A percentile compares a stretch with the other conserved stretches of the same genome.
phyloP scores from a whole-genome alignment of 805 yeast genomes.

The Lipomyces orientalis region DNA sequence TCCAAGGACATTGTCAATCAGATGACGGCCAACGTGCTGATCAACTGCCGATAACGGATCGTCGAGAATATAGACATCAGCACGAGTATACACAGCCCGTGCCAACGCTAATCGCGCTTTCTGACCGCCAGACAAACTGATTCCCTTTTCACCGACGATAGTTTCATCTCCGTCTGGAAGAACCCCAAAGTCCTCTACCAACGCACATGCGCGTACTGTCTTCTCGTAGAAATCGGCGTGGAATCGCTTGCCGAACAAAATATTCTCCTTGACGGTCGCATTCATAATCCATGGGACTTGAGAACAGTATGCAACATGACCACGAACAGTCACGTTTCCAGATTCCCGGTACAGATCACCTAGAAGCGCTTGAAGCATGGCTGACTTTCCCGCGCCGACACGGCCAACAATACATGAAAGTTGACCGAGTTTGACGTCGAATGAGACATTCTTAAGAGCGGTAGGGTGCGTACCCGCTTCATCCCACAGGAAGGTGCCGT shows the following conservation, averaged over 20 bases:
- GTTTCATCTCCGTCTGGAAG: slow-evolving; percentile 90
- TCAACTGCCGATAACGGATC: slow-evolving; percentile 97
- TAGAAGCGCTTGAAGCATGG: slow-evolving; percentile 74
- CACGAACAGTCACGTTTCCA: slow-evolving; percentile 75
- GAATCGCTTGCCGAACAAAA: slow-evolving; percentile 82
- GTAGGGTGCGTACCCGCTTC: slow-evolving; percentile 67
- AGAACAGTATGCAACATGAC: slow-evolving; percentile 84
- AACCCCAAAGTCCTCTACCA: slow-evolving; percentile 73
- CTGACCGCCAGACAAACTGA: slow-evolving; percentile 94
- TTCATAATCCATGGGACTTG: slow-evolving; percentile 98
- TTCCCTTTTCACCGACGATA: slow-evolving; percentile 95
- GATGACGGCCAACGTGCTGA: slow-evolving; percentile 90
- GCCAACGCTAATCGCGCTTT: slow-evolving; percentile 94
- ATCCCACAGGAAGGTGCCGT: slow-evolving; percentile 57
- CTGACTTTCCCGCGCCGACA: slow-evolving; percentile 92
- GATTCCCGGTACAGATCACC: slow-evolving; percentile 80
- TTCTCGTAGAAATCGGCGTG: slow-evolving; percentile 80
- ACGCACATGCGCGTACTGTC: slow-evolving; percentile 89
- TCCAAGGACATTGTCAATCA: slow-evolving; percentile 81
- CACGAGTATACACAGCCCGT: slow-evolving; percentile 91
- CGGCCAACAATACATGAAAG: slow-evolving; percentile 83
- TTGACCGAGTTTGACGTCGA: slow-evolving; percentile 71
- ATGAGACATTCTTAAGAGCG: slow-evolving; percentile 68
- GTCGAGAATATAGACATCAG: slow-evolving; percentile 87
- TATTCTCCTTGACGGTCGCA: slow-evolving; percentile 88